Evolutionary conservation across 1,139 yeast genomes (phyloP), one percentile per base, ranked within the genome.

Genomic region (Nakaseomyces bracarensis): DNA sequence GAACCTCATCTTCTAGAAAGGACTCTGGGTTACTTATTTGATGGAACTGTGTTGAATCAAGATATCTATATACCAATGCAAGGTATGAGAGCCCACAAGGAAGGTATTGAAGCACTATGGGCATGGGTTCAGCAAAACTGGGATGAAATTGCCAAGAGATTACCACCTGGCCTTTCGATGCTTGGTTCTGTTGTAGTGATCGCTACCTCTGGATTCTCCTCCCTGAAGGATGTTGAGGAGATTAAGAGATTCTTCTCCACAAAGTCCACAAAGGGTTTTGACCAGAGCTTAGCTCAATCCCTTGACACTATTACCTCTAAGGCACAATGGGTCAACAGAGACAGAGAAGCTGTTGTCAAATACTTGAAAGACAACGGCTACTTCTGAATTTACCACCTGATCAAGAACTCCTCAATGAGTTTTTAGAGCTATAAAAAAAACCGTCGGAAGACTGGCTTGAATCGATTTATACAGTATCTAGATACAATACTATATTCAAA

Each of bases 81-180:
- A 49, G 87, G 93, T 33, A 67, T 85, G 65, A 70, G 82, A 55
- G 58, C 74, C 15, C 79, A 77, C 55, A 69, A 66, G 44, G 71
- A 68, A 37, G 95, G 95, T 66, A 69, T 59, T 20, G 71, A 72
- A 51, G 74, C 76, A 15, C 64, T 80, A 51, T 89, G 91, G 87
- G 49, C 58, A 13, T 89, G 96, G 96, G 60, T 81, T 52, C 74
- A 74, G 50, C 55, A 50, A n/a, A 80, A 87, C 62, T 87, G 93
- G 89, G 86, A 76, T 46, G 71, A 66, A 38, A 62, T 89, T 48
- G 66, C 67, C 52, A 70, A 75, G 59, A 68, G 73, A 53, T 73
- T 85, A 60, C 95, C 96, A 40, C 86, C 94, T n/a, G 81, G 85
- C 23, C 72, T 82, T 49, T 72, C 86, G 16, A 75, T 87, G 81